These are phyloP conservation scores for Ustilago shanxiensis DNA, from an alignment of 1,284 basidiomycete species.

Conservation along the genomic window DNA sequence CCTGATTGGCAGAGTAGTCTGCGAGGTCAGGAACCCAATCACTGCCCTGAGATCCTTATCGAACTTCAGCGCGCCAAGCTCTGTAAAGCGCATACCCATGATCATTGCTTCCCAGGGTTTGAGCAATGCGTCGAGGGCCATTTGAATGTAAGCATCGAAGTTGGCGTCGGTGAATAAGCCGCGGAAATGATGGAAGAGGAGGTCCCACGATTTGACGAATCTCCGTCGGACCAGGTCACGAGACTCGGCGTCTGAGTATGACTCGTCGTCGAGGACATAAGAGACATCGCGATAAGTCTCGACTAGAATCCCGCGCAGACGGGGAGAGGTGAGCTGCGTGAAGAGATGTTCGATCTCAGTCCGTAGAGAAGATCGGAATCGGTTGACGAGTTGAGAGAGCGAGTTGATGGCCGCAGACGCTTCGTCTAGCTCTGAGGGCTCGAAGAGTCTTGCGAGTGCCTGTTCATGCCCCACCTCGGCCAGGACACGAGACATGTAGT, in stretches of 20 bases:
- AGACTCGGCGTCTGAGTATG: constrained; percentile 84
- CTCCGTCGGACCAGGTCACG: constrained; percentile 87
- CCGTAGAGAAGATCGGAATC: constrained; percentile 71
- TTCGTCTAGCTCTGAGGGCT: constrained; percentile 20
- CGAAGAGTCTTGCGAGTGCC: constrained; percentile 43
- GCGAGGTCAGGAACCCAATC: constrained; percentile 83
- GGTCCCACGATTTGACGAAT: constrained; percentile 86
- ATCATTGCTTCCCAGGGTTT: constrained; percentile 93
- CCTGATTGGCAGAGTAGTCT: constrained; percentile 83
- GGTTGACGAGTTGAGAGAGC: constrained; percentile 27
- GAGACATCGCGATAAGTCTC: constrained; percentile 91
- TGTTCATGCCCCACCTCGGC: constrained; percentile 47
- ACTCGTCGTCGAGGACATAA: constrained; percentile 86
- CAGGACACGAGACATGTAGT: constrained; percentile 60
- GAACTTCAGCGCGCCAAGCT: constrained; percentile 97
- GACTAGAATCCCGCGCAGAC: constrained; percentile 82
- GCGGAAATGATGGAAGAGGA: constrained; percentile 76
- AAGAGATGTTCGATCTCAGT: constrained; percentile 92
- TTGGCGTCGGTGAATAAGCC: constrained; percentile 87
- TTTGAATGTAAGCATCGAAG: constrained; percentile 84
- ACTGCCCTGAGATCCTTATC: constrained; percentile 91
- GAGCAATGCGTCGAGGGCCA: constrained; percentile 86
- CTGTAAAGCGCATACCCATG: constrained; percentile 84
- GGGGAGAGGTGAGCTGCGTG: constrained; percentile 88
- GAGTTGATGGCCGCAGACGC: constrained; percentile 21